phyloP scores from a whole-genome alignment of 163 green algal genomes.

The Scenedesmus sp. region DNA sequence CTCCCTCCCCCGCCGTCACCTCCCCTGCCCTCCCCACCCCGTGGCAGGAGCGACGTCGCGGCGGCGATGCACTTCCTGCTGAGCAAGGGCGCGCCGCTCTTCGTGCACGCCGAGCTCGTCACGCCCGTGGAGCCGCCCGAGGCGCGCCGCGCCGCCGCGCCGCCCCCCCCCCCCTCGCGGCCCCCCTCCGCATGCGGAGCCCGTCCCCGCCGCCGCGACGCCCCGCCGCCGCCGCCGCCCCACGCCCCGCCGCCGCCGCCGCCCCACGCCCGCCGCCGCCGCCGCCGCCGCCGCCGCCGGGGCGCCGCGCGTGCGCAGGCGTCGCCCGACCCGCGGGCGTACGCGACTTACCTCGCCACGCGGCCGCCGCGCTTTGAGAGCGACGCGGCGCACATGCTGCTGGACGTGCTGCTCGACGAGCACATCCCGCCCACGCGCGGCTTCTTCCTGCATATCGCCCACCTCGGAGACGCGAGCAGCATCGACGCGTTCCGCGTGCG shows the following conservation, averaged over 20 bases:
- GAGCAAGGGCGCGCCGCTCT: constrained; percentile 70
- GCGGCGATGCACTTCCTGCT: constrained; percentile 84
- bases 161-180: too few species aligned
- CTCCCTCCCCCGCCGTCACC: too few species aligned
- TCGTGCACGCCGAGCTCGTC: constrained; percentile 91
- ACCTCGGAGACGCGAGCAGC: constrained; percentile 75
- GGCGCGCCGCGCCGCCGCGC: too few species aligned
- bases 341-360: constrained; percentile 74
- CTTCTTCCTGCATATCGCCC: constrained; percentile 89
- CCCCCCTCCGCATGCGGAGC: too few species aligned
- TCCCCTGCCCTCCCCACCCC: too few species aligned
- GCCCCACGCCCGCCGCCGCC: too few species aligned
- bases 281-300: too few species aligned
- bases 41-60: constrained; percentile 73
- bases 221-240: too few species aligned
- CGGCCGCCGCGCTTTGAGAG: constrained; percentile 82
- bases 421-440: constrained; percentile 50
- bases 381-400: constrained; percentile 77
- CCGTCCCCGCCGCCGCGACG: too few species aligned
- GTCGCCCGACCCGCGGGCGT: constrained; percentile 49
- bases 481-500: constrained; percentile 64
- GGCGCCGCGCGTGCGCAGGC: too few species aligned
- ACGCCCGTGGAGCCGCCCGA: constrained; percentile 36
- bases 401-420: constrained; percentile 66
- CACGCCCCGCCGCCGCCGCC: too few species aligned